Conservation (phyloP, 257 asterid genomes). For the Galeopsis tetrahit region DNA sequence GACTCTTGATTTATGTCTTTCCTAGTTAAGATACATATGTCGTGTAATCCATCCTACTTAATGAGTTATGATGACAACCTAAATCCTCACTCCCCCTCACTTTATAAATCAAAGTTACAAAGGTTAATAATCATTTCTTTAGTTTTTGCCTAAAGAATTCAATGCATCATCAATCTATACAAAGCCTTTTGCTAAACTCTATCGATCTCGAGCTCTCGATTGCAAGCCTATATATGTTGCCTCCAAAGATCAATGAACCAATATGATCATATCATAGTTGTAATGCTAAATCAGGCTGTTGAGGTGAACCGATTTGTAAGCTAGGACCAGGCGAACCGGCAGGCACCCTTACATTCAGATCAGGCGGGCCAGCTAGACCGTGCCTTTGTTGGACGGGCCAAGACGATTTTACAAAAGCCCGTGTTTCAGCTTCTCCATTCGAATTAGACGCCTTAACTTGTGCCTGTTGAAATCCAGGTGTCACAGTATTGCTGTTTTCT, state of each 20-base stretch:
- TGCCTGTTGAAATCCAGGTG: conserved; percentile 26
- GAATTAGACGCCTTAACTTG: conserved; percentile 33
- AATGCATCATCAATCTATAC: conserved; percentile 63
- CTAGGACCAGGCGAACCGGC: conserved; percentile 75
- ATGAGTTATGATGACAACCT: conserved; percentile 9
- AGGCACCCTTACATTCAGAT: conserved; percentile 76
- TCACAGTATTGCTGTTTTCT: neutral
- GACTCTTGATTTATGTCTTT: conserved; percentile 9
- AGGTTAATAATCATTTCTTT: conserved; percentile 45
- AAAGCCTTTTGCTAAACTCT: conserved; percentile 50
- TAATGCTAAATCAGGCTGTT: conserved; percentile 88
- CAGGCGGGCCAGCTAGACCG: conserved; percentile 59
- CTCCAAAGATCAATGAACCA: conserved; percentile 31
- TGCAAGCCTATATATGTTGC: conserved; percentile 28
- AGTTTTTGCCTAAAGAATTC: conserved; percentile 44
- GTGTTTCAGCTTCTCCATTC: conserved; percentile 34
- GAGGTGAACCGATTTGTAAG: conserved; percentile 77
- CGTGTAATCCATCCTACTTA: conserved; percentile 27
- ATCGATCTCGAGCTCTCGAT: conserved; percentile 33
- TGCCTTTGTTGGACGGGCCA: conserved; percentile 44
- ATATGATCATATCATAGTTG: conserved; percentile 58
- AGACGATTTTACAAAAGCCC: conserved; percentile 38
- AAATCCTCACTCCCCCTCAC: conserved; percentile 22
- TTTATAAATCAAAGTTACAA: conserved; percentile 31
- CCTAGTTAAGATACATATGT: conserved; percentile 28